Percentiles rank a stretch among this genome's conserved stretches.
Evolutionary conservation across 176 grass and related monocot species (phyloP).

Genomic region (Typha latifolia): DNA sequence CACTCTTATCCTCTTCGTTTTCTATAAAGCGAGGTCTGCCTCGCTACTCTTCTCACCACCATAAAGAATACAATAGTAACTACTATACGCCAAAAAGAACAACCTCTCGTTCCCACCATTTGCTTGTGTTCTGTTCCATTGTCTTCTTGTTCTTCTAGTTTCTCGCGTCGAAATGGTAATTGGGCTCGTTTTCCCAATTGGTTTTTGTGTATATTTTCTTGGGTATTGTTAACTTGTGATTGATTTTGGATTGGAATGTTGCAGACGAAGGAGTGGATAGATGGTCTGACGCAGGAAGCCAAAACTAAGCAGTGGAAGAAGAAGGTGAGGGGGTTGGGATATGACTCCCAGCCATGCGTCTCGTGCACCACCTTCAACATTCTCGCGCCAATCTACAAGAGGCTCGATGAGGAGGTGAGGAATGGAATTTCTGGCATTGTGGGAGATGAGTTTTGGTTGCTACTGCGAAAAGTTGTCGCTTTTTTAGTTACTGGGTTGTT

Average conservation of each 20-base stretch:
- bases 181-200: not conserved
- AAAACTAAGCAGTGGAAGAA: not conserved
- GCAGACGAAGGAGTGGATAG: not conserved
- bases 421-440: not conserved
- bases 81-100: not conserved
- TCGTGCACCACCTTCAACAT: conserved; percentile 66
- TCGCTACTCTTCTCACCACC: too few relatives aligned
- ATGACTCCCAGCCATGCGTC: conserved; percentile 2
- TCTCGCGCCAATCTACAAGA: conserved; percentile 50
- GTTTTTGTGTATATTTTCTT: not conserved
- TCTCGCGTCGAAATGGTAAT: not conserved
- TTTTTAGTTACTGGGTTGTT: not conserved
- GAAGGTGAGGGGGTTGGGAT: conserved; percentile 12
- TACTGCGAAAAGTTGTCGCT: not conserved
- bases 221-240: not conserved
- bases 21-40: too few relatives aligned
- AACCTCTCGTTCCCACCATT: not conserved
- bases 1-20: too few relatives aligned
- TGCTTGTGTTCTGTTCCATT: not conserved
- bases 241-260: not conserved
- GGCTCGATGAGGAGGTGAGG: conserved; percentile 31
- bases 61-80: too few relatives aligned
- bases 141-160: not conserved
- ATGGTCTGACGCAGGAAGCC: not conserved
- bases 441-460: not conserved